Evolutionary conservation across 2,329 filamentous ascomycete species (phyloP).

Genomic region (Xylariales sp.): DNA sequence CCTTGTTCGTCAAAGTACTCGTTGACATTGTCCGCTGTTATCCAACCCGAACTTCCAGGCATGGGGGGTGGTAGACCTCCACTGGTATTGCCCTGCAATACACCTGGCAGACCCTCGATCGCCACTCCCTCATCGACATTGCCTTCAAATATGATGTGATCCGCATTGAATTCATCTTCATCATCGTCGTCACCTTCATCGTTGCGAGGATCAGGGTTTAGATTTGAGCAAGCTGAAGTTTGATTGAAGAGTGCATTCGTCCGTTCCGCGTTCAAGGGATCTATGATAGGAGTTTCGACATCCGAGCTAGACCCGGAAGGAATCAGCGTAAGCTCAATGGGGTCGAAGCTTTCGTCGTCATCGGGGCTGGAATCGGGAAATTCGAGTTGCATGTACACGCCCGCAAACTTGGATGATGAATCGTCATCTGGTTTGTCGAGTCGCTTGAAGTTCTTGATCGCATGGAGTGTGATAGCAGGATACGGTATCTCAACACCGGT

Average conservation of each 20-base stretch:
- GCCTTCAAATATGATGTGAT: slow-evolving; percentile 68
- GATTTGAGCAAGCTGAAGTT: slow-evolving; percentile 78
- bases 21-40: slow-evolving; percentile 90
- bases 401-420: slow-evolving; percentile 56
- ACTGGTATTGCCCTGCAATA: slow-evolving; percentile 59
- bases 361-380: slow-evolving; percentile 70
- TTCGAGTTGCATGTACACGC: slow-evolving; percentile 76
- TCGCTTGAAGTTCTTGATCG: slow-evolving; percentile 69
- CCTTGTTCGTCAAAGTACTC: slow-evolving; percentile 85
- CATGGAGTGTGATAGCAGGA: slow-evolving; percentile 79
- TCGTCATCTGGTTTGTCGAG: slow-evolving; percentile 53
- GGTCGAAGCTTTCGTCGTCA: slow-evolving; percentile 72
- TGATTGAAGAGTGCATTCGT: slow-evolving; percentile 72
- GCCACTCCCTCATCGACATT: slow-evolving; percentile 58
- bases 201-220: slow-evolving; percentile 76
- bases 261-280: slow-evolving; percentile 46
- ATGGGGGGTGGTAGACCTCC: slow-evolving; percentile 73
- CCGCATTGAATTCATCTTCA: slow-evolving; percentile 54
- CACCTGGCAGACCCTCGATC: slow-evolving; percentile 67
- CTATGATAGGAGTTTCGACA: slow-evolving; percentile 44
- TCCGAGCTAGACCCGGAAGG: slow-evolving; percentile 55
- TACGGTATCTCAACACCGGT: slow-evolving; percentile 78
- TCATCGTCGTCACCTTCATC: slow-evolving; percentile 69
- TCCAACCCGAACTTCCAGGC: slow-evolving; percentile 82
- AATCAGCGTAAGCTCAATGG: slow-evolving; percentile 75